Conservation (phyloP, 495 filamentous ascomycete genomes). For the Talaromyces stipitatus region DNA sequence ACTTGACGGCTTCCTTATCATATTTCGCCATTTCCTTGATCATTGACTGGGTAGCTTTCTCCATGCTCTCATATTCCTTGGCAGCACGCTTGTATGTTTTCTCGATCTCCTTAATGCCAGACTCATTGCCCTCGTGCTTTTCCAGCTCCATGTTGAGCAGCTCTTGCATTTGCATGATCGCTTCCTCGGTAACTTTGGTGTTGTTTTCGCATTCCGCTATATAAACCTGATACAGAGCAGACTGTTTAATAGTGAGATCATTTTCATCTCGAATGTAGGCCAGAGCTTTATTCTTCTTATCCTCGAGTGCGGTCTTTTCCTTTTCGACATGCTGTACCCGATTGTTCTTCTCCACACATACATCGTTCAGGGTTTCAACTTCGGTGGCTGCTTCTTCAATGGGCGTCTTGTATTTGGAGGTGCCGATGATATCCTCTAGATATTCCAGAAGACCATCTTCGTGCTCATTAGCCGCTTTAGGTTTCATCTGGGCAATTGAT, state of each 20-base stretch:
- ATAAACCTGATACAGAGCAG: slow-evolving; percentile 84
- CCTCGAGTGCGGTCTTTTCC: slow-evolving; percentile 83
- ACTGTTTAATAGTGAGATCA: slow-evolving; percentile 81
- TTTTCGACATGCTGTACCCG: slow-evolving; percentile 98
- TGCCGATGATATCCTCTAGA: slow-evolving; percentile 96
- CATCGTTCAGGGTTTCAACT: slow-evolving; percentile 86
- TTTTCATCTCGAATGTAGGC: slow-evolving; percentile 88
- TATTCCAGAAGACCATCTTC: slow-evolving; percentile 96
- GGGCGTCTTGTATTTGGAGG: slow-evolving; percentile 92
- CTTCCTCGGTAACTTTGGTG: slow-evolving; percentile 80
- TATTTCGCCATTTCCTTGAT: slow-evolving; percentile 85
- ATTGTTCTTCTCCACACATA: slow-evolving; percentile 87
- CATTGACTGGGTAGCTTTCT: slow-evolving; percentile 72
- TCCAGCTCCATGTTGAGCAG: slow-evolving; percentile 82
- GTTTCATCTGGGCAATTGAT: slow-evolving; percentile 98
- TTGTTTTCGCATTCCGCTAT: slow-evolving; percentile 83
- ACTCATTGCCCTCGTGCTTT: slow-evolving; percentile 85
- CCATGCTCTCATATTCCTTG: slow-evolving; percentile 75
- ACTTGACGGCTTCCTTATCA: slow-evolving; percentile 93
- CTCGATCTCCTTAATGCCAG: slow-evolving; percentile 82
- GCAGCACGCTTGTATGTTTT: slow-evolving; percentile 73
- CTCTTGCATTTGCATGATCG: slow-evolving; percentile 81
- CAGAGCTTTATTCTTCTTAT: slow-evolving; percentile 92
- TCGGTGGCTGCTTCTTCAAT: slow-evolving; percentile 90
- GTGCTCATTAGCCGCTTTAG: slow-evolving; percentile 88